Evolutionary conservation across 306 rosid genomes (phyloP).

Genomic region (Mucuna pruriens): DNA sequence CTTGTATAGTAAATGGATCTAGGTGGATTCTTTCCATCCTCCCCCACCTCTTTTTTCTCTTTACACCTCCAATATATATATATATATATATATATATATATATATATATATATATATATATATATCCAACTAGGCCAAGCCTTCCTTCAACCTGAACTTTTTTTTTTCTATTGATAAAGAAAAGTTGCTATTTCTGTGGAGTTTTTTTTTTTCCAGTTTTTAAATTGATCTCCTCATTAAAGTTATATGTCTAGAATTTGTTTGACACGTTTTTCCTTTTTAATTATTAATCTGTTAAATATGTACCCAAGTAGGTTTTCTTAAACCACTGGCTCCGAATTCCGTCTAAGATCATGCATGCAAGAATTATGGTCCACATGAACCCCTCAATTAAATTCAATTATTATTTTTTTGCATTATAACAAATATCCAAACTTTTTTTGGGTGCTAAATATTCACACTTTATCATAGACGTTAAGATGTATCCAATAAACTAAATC

Average conservation of each 20-base stretch:
- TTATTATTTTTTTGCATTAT: no score
- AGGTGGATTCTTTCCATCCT: no score
- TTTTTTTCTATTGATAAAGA: neutral
- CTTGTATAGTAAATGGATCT: no score
- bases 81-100: no score
- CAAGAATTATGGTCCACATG: constrained; percentile 15
- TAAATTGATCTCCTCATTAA: neutral
- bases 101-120: no score
- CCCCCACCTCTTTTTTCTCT: no score
- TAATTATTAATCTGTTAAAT: neutral
- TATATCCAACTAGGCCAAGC: no score
- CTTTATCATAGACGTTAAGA: no score
- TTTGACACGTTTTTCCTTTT: neutral
- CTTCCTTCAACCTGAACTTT: neutral
- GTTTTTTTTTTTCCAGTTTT: neutral
- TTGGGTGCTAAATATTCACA: no score
- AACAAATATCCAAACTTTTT: no score
- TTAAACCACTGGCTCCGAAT: neutral
- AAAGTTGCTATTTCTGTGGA: neutral
- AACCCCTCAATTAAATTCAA: neutral
- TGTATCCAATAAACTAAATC: no score
- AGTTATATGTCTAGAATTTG: neutral
- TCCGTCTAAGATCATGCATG: neutral
- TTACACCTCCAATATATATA: no score
- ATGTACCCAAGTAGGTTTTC: neutral